These are phyloP conservation scores for Protomyces arabidopsidicola DNA, from an alignment of 1,139 yeast species.

Conservation along the genomic window DNA sequence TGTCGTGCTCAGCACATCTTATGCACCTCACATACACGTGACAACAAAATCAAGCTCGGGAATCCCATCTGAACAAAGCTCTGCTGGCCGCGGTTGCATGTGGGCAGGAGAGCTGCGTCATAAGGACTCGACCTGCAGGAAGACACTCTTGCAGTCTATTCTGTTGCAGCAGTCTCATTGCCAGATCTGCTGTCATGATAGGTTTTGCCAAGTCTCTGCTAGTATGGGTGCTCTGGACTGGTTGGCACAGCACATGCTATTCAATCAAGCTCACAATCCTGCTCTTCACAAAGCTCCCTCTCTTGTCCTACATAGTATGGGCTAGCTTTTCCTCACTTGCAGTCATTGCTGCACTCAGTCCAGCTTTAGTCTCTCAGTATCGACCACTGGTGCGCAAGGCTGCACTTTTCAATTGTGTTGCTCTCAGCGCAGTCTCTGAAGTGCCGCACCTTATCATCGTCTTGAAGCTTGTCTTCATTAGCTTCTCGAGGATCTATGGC, in stretches of 20 bases:
- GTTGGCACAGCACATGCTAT: background rate
- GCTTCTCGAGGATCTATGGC: conserved; percentile 1
- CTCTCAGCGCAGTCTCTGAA: conserved; percentile 1
- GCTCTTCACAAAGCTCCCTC: background rate
- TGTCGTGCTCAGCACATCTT: too few relatives aligned
- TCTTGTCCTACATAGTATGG: conserved; percentile 4
- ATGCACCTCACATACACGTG: too few relatives aligned
- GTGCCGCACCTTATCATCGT: conserved; percentile 13
- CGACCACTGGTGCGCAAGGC: background rate
- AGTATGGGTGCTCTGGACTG: background rate
- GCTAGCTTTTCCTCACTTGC: conserved; percentile 2
- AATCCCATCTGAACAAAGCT: too few relatives aligned
- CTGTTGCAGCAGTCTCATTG: too few relatives aligned
- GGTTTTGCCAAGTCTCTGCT: background rate
- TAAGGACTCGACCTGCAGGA: too few relatives aligned
- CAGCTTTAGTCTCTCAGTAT: background rate
- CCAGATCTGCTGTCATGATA: background rate
- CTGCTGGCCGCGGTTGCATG: too few relatives aligned
- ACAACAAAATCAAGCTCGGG: too few relatives aligned
- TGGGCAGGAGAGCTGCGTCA: too few relatives aligned
- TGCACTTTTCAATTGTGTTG: background rate
- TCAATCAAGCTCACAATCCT: background rate
- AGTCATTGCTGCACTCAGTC: conserved; percentile 3
- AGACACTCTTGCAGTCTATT: too few relatives aligned
- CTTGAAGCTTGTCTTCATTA: conserved; percentile 2